Evolutionary conservation across 305 asterid species (phyloP).

Genomic region (Withania somnifera): DNA sequence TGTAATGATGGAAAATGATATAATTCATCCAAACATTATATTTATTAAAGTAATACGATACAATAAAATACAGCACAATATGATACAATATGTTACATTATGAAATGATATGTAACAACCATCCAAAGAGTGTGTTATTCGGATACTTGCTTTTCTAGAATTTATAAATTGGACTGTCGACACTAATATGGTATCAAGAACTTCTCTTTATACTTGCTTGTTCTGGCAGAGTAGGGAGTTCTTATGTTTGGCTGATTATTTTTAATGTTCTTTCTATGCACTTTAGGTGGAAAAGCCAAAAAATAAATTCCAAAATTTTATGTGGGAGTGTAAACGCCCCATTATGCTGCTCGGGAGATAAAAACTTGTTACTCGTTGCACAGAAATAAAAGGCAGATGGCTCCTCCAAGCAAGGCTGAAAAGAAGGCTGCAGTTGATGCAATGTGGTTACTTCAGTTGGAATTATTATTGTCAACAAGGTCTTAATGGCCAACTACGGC

Average conservation of each 20-base stretch:
- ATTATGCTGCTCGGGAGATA: constrained; percentile 1
- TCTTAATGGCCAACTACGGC: no score
- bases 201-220: background rate
- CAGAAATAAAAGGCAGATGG: constrained; percentile 28
- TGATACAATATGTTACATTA: no score
- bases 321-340: background rate
- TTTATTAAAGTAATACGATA: no score
- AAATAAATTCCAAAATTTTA: background rate
- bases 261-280: background rate
- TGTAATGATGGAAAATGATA: no score
- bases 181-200: background rate
- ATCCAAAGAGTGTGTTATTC: no score
- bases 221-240: background rate
- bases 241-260: background rate
- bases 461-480: constrained; percentile 28
- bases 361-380: no score
- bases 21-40: no score
- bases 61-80: no score
- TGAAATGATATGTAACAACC: no score
- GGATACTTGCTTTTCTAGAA: background rate
- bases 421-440: constrained; percentile 14
- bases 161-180: background rate
- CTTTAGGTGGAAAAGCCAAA: constrained; percentile 3
- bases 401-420: constrained; percentile 54
- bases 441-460: constrained; percentile 54